These are phyloP conservation scores for Calocybe cyanea DNA, from an alignment of 768 basidiomycete genomes.

Conservation along the genomic window DNA sequence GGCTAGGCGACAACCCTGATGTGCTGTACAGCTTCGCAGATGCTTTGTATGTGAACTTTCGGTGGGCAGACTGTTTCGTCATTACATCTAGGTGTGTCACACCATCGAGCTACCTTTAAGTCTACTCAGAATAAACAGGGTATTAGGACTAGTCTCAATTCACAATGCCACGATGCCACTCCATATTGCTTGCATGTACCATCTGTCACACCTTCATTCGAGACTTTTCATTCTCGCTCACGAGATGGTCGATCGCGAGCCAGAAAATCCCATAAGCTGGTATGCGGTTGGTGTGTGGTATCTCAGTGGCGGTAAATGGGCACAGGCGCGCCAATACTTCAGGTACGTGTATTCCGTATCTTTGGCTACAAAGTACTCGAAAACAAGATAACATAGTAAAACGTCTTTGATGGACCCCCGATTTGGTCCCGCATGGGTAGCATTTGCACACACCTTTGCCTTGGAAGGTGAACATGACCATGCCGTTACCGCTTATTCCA, in stretches of 20 bases:
- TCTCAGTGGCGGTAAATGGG: constrained; percentile 80
- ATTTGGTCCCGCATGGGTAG: constrained; percentile 95
- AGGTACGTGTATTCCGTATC: too few relatives aligned
- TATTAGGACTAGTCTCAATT: constrained; percentile 77
- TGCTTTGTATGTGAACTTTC: constrained; percentile 79
- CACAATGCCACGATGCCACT: constrained; percentile 89
- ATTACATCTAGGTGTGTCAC: constrained; percentile 70
- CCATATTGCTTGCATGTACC: constrained; percentile 98
- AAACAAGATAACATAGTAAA: too few relatives aligned
- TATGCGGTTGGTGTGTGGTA: constrained; percentile 99
- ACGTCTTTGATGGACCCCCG: constrained; percentile 95
- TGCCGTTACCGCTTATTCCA: constrained; percentile 97
- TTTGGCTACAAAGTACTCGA: too few relatives aligned
- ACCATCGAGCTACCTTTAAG: background rate
- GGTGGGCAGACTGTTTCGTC: constrained; percentile 92
- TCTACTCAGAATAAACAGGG: constrained; percentile 42
- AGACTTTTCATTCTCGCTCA: constrained; percentile 95
- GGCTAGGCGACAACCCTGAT: constrained; percentile 87
- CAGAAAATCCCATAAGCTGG: constrained; percentile 92
- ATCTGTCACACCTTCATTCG: constrained; percentile 86
- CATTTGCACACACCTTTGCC: constrained; percentile 97
- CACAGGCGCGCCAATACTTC: constrained; percentile 90
- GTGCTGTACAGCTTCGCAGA: constrained; percentile 90
- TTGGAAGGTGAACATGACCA: constrained; percentile 98
- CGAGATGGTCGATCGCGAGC: constrained; percentile 91